Conservation (phyloP, 257 asterid species). For the Lavandula angustifolia region DNA sequence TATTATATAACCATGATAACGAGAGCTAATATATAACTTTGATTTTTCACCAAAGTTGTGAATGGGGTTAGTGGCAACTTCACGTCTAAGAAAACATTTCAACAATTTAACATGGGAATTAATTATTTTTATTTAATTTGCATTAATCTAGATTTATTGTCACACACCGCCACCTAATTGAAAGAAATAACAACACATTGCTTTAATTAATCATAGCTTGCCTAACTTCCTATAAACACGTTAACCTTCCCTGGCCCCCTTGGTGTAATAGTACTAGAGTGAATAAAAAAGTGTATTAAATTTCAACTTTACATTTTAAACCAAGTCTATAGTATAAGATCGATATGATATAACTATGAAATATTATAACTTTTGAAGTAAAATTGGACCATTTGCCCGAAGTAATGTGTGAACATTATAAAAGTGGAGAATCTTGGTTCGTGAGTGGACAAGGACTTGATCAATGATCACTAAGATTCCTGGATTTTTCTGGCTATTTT, state of each 20-base stretch:
- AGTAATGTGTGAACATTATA: slow-evolving; percentile 33
- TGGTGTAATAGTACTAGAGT: no score
- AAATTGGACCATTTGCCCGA: neutral
- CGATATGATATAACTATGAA: no score
- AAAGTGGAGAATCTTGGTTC: slow-evolving; percentile 31
- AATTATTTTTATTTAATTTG: neutral
- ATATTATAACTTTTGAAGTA: no score
- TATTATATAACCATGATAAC: neutral
- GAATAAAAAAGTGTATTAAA: no score
- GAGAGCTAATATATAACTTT: neutral
- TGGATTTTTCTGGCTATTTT: no score
- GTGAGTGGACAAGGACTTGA: slow-evolving; percentile 5
- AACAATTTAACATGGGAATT: neutral
- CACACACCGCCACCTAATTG: slow-evolving; percentile 11
- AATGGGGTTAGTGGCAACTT: neutral
- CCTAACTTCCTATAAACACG: neutral
- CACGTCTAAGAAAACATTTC: slow-evolving; percentile 3
- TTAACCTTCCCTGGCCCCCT: no score
- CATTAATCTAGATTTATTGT: neutral
- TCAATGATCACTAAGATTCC: neutral
- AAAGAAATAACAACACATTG: neutral
- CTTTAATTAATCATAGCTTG: neutral
- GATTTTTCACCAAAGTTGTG: neutral
- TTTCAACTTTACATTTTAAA: no score
- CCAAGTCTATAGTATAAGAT: no score